Percentiles rank a stretch among this genome's conserved stretches.
phyloP scores from a whole-genome alignment of 257 asterid genomes.

The Jacaranda copaia region DNA sequence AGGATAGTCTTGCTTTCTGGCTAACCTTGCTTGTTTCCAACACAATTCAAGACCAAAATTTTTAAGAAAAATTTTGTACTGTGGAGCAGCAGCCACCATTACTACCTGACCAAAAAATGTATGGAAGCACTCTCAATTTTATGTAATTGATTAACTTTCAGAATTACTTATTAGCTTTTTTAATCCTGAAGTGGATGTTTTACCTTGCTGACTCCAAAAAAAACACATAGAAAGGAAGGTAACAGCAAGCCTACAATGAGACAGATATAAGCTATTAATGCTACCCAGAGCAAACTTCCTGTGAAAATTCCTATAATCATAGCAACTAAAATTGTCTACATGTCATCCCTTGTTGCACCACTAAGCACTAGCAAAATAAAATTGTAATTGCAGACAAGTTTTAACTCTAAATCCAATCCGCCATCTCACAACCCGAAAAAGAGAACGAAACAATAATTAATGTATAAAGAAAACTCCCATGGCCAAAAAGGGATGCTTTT shows the following conservation, averaged over 20 bases:
- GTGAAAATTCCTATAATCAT: not conserved
- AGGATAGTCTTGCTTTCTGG: constrained; percentile 1
- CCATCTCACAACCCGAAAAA: not conserved
- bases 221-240: not conserved
- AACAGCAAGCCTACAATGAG: not conserved
- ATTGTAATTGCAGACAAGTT: not conserved
- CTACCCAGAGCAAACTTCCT: too few species aligned
- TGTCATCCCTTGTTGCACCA: constrained; percentile 18
- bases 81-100: too few species aligned
- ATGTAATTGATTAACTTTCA: not conserved
- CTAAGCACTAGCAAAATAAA: constrained; percentile 18
- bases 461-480: not conserved
- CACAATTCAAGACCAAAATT: not conserved
- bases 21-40: constrained; percentile 9
- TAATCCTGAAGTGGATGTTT: not conserved
- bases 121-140: too few species aligned
- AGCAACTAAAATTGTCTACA: constrained; percentile 16
- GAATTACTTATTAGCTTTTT: not conserved
- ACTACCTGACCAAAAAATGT: too few species aligned
- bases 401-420: not conserved
- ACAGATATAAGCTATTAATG: not conserved
- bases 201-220: not conserved
- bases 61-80: not conserved
- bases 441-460: not conserved
- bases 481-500: not conserved